Conservation (phyloP, 148 eudicot genomes). For the Drosera capensis region DNA sequence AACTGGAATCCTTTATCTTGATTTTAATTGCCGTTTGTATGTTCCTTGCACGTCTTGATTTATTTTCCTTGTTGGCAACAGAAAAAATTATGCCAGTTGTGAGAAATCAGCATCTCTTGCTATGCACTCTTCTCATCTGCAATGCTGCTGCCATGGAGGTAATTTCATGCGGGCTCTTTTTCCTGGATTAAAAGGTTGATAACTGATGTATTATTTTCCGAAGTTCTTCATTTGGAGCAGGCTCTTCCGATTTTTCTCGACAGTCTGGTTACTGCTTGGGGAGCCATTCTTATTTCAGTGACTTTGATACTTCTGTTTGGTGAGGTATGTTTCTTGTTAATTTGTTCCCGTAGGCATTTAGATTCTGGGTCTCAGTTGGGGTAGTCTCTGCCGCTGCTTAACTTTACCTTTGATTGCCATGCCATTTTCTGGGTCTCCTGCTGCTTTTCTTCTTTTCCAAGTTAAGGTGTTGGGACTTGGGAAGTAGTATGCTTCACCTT, state of each 20-base stretch:
- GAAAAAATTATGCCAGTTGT: slow-evolving; percentile 43
- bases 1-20: no score
- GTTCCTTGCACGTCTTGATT: no score
- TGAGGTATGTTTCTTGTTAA: slow-evolving; percentile 17
- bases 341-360: neutral
- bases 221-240: neutral
- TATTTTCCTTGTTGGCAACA: no score
- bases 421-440: no score
- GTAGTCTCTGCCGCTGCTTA: neutral
- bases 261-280: neutral
- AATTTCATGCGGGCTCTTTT: neutral
- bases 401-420: no score
- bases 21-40: no score
- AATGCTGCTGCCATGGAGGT: slow-evolving; percentile 40
- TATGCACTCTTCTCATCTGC: slow-evolving; percentile 43
- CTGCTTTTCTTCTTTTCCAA: no score
- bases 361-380: neutral
- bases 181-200: neutral
- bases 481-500: no score
- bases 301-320: slow-evolving; percentile 39
- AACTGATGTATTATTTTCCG: neutral
- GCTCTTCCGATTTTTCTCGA: neutral
- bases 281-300: slow-evolving; percentile 17
- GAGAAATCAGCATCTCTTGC: slow-evolving; percentile 34
- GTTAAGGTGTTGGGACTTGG: no score